Base-by-base conservation (phyloP, 306 rosid species). In the Canavalia ensiformis region DNA sequence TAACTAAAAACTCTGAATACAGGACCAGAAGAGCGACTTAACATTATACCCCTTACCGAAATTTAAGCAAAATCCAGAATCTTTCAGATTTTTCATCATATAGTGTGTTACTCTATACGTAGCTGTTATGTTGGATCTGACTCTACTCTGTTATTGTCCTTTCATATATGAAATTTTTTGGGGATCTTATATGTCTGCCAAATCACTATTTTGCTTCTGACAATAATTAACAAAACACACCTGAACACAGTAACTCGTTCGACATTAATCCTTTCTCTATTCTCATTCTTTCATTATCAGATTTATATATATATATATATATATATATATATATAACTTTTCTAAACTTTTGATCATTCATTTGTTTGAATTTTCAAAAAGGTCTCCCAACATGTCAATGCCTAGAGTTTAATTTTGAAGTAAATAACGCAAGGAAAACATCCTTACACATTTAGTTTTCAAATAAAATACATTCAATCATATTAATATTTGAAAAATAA, bases 1-100 rank as follows among this genome's bases (percentile, higher is more conserved):
- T 58, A 59, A 83, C 18, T 18, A 18, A 73, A 35, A 41, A 7
- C 25, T 68, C 5, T 9, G 44, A 55, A 78, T 18, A 73, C 57
- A 72, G 58, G 25, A 57, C 4, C 3, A 1, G 3, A 63, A 31
- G 59, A 73, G 44, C 41, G 59, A 82, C 80, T 39, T 46, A 85
- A 80, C 85, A 81, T 67, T 44, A 69, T 63, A 4, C 46, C 68
- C 13, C 13, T 29, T 66, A n/a, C 74, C 85, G 70, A 76, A 82
- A 62, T 80, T 75, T 68, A 41, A 76, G 79, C 84, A 79, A 73
- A 56, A 37, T 68, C 87, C 86, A 83, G 84, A 79, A 81, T 89
- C 88, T 87, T 34, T 0, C 84, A 87, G 87, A 52, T 77, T 56
- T 13, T 42, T 70, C 52, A 74, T 69, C 18, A 4, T 59, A 79